Percentiles rank a stretch among this genome's conserved stretches.
Evolutionary conservation across 225 moss, liverwort and hornwort genomes (phyloP).

Genomic region (Physcomitrium patens): DNA sequence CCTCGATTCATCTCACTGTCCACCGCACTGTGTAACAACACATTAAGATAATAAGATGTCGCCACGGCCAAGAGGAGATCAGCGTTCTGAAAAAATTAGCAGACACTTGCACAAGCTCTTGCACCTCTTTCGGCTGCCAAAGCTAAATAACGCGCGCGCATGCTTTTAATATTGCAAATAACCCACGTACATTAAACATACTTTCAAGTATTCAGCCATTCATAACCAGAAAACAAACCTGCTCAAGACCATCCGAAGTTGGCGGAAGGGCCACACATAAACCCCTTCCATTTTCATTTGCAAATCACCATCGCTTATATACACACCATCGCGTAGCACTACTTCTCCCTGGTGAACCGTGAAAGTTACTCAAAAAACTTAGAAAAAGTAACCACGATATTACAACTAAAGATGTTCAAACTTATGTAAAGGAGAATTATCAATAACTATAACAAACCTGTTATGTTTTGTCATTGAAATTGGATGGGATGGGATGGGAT

Average conservation of each 20-base stretch:
- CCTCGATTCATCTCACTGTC: slow-evolving; percentile 74
- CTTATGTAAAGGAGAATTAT: slow-evolving; percentile 8
- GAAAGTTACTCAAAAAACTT: slow-evolving; percentile 15
- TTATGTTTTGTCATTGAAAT: not conserved
- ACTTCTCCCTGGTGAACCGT: slow-evolving; percentile 72
- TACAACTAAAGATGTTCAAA: slow-evolving; percentile 1
- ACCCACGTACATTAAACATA: not conserved
- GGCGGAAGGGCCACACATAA: slow-evolving; percentile 95
- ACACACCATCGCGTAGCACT: slow-evolving; percentile 86
- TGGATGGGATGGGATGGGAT: not conserved
- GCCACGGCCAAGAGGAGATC: slow-evolving; percentile 10
- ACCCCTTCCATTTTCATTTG: slow-evolving; percentile 99
- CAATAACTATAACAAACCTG: slow-evolving; percentile 4
- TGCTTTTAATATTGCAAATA: not conserved
- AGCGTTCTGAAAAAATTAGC: not conserved
- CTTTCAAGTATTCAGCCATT: slow-evolving; percentile 5
- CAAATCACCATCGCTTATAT: slow-evolving; percentile 77
- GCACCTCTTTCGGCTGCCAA: slow-evolving; percentile 11
- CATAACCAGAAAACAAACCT: slow-evolving; percentile 44
- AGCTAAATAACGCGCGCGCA: not conserved
- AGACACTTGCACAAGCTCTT: slow-evolving; percentile 17
- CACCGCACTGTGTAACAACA: slow-evolving; percentile 58
- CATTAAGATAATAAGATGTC: not conserved
- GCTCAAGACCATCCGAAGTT: slow-evolving; percentile 95
- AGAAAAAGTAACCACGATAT: slow-evolving; percentile 11